Evolutionary conservation across 2,329 filamentous ascomycete species (phyloP).

Genomic region (Neocucurbitaria cava): DNA sequence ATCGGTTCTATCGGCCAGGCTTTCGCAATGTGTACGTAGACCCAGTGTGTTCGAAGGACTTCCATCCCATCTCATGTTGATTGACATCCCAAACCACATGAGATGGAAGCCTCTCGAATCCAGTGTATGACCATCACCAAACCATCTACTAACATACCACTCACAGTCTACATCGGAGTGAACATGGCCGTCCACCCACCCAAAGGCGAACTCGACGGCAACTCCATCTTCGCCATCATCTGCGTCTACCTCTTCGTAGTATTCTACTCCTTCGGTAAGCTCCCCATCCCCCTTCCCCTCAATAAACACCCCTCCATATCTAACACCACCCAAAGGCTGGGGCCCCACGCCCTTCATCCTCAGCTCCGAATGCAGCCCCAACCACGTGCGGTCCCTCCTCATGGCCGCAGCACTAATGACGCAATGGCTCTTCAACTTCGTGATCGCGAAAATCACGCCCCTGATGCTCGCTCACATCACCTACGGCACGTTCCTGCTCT

Average conservation of each 20-base stretch:
- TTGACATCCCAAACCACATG: too few relatives aligned
- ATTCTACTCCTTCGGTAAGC: constrained; percentile 53
- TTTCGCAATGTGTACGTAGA: constrained; percentile 47
- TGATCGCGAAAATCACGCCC: constrained; percentile 48
- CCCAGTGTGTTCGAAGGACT: too few relatives aligned
- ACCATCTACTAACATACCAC: neutral
- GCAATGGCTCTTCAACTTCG: constrained; percentile 51
- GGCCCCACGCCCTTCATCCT: constrained; percentile 56
- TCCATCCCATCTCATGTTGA: too few relatives aligned
- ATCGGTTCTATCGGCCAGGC: constrained; percentile 53
- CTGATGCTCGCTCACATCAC: constrained; percentile 54
- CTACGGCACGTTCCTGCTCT: constrained; percentile 54
- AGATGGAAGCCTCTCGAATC: too few relatives aligned
- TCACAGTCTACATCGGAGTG: constrained; percentile 32
- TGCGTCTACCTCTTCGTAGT: constrained; percentile 60
- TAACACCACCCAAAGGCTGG: too few relatives aligned
- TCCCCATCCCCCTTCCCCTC: neutral
- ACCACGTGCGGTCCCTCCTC: constrained; percentile 51
- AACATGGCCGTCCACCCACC: constrained; percentile 47
- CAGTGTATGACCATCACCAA: neutral
- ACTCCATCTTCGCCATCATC: constrained; percentile 56
- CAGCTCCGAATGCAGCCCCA: constrained; percentile 51
- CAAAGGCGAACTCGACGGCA: constrained; percentile 43
- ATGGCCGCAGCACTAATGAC: constrained; percentile 56
- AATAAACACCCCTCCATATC: too few relatives aligned